Evolutionary conservation across 208 protist genomes (phyloP).

Genomic region (Crithidia fasciculata): DNA sequence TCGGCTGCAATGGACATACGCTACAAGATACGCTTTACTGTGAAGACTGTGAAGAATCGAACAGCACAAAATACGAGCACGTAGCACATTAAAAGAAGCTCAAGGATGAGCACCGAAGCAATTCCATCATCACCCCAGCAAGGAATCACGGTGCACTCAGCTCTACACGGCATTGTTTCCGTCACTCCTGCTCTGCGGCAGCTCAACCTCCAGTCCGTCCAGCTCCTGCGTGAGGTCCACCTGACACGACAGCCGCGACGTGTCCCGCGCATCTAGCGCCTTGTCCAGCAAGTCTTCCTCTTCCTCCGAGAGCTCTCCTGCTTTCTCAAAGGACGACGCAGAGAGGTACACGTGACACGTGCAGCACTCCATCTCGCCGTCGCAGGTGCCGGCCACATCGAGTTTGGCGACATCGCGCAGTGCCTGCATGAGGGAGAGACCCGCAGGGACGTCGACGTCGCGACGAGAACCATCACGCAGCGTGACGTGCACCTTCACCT

Average conservation of each 20-base stretch:
- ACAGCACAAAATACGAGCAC: neutral
- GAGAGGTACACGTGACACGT: constrained; percentile 95
- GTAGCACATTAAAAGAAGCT: neutral
- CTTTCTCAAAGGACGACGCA: constrained; percentile 70
- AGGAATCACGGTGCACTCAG: neutral
- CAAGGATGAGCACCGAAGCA: neutral
- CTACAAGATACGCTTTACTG: neutral
- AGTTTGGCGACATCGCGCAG: constrained; percentile 76
- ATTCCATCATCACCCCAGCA: neutral
- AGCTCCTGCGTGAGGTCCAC: constrained; percentile 46
- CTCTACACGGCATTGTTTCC: neutral
- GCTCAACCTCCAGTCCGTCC: constrained; percentile 31
- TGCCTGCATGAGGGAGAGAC: constrained; percentile 87
- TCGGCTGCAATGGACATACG: too few relatives aligned
- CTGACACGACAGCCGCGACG: constrained; percentile 58
- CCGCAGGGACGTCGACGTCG: constrained; percentile 35
- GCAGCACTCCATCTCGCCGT: constrained; percentile 91
- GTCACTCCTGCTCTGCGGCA: constrained; percentile 13
- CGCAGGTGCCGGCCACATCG: constrained; percentile 83
- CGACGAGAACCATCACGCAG: constrained; percentile 34
- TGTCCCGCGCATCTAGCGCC: constrained; percentile 34
- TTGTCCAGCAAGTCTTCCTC: constrained; percentile 68
- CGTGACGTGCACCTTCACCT: constrained; percentile 46
- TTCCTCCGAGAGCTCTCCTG: constrained; percentile 51
- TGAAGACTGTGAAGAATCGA: neutral